These are phyloP conservation scores for Hyaloperonospora arabidopsidis DNA, from an alignment of 352 stramenopile species.

Conservation along the genomic window DNA sequence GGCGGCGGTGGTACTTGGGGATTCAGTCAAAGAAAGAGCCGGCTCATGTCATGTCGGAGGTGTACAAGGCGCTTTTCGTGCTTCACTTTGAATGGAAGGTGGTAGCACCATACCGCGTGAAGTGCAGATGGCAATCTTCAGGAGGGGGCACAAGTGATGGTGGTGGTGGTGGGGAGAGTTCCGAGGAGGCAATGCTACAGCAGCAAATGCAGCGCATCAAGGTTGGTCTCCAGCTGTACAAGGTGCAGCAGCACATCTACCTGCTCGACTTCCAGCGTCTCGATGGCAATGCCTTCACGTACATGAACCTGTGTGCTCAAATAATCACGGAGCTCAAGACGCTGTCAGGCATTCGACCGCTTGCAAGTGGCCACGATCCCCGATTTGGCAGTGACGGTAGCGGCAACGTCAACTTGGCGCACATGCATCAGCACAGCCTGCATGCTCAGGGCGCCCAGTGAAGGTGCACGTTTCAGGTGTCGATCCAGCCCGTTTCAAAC, in stretches of 20 bases:
- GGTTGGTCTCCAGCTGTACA: conserved; percentile 95
- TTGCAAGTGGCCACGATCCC: conserved; percentile 40
- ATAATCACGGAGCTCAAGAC: conserved; percentile 99
- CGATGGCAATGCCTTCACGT: conserved; percentile 96
- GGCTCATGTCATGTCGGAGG: conserved; percentile 98
- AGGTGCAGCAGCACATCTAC: conserved; percentile 98
- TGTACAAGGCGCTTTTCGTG: conserved; percentile 96
- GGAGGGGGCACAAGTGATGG: conserved; percentile 17
- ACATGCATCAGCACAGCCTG: conserved; percentile 42
- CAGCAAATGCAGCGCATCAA: conserved; percentile 79
- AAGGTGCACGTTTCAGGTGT: neutral
- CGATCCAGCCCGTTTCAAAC: conserved; percentile 6
- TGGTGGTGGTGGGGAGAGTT: conserved; percentile 14
- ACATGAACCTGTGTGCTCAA: conserved; percentile 98
- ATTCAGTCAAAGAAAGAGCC: conserved; percentile 99
- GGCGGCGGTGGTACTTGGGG: conserved; percentile 95
- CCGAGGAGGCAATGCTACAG: conserved; percentile 25
- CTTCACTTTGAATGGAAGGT: conserved; percentile 97
- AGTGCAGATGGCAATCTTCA: conserved; percentile 92
- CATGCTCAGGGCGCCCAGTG: conserved; percentile 21
- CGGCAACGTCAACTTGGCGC: conserved; percentile 39
- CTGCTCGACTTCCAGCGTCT: conserved; percentile 97
- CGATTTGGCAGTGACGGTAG: conserved; percentile 41
- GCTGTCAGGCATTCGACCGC: conserved; percentile 69
- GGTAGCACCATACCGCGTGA: conserved; percentile 94